Percentiles rank a stretch among this genome's conserved stretches.
Evolutionary conservation across 306 rosid species (phyloP).

Genomic region (Spatholobus suberectus): DNA sequence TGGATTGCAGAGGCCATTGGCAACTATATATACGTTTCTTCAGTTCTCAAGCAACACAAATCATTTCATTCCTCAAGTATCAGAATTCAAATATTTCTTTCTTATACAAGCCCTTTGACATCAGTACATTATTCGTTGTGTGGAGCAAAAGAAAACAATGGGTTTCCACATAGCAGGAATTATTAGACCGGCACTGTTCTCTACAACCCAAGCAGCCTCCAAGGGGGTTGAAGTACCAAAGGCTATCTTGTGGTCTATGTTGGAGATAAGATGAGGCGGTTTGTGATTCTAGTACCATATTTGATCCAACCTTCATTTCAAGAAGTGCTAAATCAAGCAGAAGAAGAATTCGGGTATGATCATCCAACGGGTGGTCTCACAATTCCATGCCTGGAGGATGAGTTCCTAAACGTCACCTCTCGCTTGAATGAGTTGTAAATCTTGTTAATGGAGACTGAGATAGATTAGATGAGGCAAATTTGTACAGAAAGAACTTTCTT

Average conservation of each 20-base stretch:
- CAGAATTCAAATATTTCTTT: neutral
- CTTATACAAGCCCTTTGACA: neutral
- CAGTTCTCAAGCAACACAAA: conserved; percentile 8
- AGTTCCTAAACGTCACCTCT: conserved; percentile 38
- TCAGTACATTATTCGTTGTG: neutral
- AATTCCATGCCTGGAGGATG: conserved; percentile 39
- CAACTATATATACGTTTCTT: conserved; percentile 33
- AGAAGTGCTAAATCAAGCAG: conserved; percentile 37
- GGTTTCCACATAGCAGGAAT: conserved; percentile 36
- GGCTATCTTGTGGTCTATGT: conserved; percentile 45
- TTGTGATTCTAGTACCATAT: conserved; percentile 41
- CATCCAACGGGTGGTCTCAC: conserved; percentile 51
- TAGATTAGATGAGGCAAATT: conserved; percentile 37
- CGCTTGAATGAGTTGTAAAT: conserved; percentile 13
- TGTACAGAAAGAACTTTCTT: neutral
- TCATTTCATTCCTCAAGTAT: neutral
- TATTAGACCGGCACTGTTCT: conserved; percentile 4
- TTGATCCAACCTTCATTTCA: conserved; percentile 48
- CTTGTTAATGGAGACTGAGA: neutral
- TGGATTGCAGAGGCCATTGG: neutral
- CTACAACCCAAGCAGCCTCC: neutral
- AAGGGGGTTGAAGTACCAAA: conserved; percentile 44
- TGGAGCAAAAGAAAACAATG: conserved; percentile 30
- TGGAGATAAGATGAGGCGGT: conserved; percentile 47
- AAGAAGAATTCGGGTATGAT: conserved; percentile 51